phyloP scores from a whole-genome alignment of 768 basidiomycete genomes.

The Tremella fuciformis region DNA sequence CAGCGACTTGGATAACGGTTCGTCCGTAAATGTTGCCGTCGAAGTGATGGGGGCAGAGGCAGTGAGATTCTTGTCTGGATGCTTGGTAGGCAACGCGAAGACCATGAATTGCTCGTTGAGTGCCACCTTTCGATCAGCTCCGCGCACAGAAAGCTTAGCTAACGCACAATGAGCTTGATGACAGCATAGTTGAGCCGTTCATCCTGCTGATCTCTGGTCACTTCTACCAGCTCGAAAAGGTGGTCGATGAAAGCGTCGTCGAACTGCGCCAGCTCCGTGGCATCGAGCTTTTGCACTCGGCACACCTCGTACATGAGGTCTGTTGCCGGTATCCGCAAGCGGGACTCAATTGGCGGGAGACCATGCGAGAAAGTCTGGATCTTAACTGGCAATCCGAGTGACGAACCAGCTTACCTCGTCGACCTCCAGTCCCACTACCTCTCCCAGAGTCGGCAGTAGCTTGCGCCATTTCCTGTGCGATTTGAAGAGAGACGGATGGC shows the following conservation, averaged over 20 bases:
- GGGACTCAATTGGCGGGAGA: slow-evolving; percentile 71
- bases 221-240: slow-evolving; percentile 89
- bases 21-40: not conserved
- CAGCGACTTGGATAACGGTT: slow-evolving; percentile 2
- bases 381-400: not conserved
- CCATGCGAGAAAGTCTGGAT: slow-evolving; percentile 41
- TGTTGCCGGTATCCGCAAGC: slow-evolving; percentile 68
- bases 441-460: slow-evolving; percentile 72
- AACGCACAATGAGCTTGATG: slow-evolving; percentile 82
- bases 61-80: slow-evolving; percentile 5
- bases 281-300: slow-evolving; percentile 76
- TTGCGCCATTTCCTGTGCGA: slow-evolving; percentile 79
- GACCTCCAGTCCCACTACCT: slow-evolving; percentile 56
- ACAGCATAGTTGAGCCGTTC: slow-evolving; percentile 93
- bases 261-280: slow-evolving; percentile 81
- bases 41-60: slow-evolving; percentile 13
- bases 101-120: slow-evolving; percentile 99
- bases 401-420: slow-evolving; percentile 63
- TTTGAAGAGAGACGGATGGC: slow-evolving; percentile 67
- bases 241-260: slow-evolving; percentile 79
- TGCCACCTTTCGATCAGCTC: slow-evolving; percentile 61
- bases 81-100: slow-evolving; percentile 58
- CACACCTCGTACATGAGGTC: slow-evolving; percentile 87
- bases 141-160: not conserved
- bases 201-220: slow-evolving; percentile 79